phyloP scores from a whole-genome alignment of 176 grass and related monocot species.

The Oropetium thomaeum region DNA sequence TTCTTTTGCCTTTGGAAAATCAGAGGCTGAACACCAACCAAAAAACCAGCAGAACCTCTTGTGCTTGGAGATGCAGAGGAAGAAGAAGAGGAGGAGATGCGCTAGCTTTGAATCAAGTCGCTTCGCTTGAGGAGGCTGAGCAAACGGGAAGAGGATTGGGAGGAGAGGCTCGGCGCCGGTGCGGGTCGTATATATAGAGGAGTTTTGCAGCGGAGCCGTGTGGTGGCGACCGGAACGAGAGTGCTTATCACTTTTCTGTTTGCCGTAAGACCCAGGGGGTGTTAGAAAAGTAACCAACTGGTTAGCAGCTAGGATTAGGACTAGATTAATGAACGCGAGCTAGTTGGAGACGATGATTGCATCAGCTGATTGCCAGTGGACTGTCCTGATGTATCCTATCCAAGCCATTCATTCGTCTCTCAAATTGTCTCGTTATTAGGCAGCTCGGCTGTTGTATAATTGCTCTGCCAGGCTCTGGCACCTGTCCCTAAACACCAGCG shows the following conservation, averaged over 20 bases:
- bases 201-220: not conserved
- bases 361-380: not conserved
- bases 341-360: not conserved
- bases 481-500: not conserved
- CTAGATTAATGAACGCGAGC: not conserved
- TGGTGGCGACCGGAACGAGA: not conserved
- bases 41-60: not conserved
- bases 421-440: not conserved
- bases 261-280: not conserved
- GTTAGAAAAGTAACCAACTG: not conserved
- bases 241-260: constrained; percentile 29
- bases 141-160: not conserved
- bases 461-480: not conserved
- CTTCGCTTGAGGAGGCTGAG: not conserved
- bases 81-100: not conserved
- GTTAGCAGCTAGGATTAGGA: not conserved
- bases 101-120: not conserved
- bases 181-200: constrained; percentile 38
- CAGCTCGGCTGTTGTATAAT: not conserved
- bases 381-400: constrained; percentile 10
- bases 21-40: not conserved
- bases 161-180: not conserved
- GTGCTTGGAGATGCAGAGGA: not conserved
- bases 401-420: not conserved
- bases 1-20: not conserved